Base-by-base conservation (phyloP, 768 basidiomycete species). In the Mycena crocata region DNA sequence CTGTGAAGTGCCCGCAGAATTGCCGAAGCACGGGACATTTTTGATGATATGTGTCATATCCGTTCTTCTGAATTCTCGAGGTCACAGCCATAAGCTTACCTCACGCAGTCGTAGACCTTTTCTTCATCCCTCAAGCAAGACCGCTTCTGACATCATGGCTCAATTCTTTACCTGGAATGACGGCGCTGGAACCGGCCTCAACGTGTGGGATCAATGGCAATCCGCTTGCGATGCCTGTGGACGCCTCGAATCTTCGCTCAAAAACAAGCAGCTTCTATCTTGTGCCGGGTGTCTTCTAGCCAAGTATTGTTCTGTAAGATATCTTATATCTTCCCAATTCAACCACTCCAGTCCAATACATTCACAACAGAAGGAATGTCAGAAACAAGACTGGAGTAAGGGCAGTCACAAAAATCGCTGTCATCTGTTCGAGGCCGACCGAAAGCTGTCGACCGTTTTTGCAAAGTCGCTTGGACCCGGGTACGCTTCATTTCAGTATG, bases 381-480 rank as follows among this genome's bases (percentile, higher is more conserved):
- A 55, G 30, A 55, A 30, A 28, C 24, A 44, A 46, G 24, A 60
- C 48, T 60, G 58, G 58, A 50, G 5, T 31, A 31, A 28, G 28
- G 45, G 24, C 24, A n/a, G 17, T 14, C 58, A 60, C 28, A 60
- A 60, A 28, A 23, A 51, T 14, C 58, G 35, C 10, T 59, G 58
- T 37, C 58, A 59, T 31, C 58, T 59, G 7, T 59, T 59, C 40
- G 58, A 59, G 31, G 58, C 46, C 14, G 58, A 59, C 23, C 26
- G 58, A 28, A 59, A 59, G n/a, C n/a, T 59, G 26, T 59, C 58
- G 3, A 59, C 46, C 23, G 30, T 59, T 19, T 59, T 59, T 23
- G 58, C 49, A 0, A 60, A 60, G 30, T 60, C 58, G 30, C 58
- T 60, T 1, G 58, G 49, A 15, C 58, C 58, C 9, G 58, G 58